Percentiles rank a stretch among this genome's conserved stretches.
Conservation (phyloP, 768 basidiomycete genomes). For the Russula sp. region DNA sequence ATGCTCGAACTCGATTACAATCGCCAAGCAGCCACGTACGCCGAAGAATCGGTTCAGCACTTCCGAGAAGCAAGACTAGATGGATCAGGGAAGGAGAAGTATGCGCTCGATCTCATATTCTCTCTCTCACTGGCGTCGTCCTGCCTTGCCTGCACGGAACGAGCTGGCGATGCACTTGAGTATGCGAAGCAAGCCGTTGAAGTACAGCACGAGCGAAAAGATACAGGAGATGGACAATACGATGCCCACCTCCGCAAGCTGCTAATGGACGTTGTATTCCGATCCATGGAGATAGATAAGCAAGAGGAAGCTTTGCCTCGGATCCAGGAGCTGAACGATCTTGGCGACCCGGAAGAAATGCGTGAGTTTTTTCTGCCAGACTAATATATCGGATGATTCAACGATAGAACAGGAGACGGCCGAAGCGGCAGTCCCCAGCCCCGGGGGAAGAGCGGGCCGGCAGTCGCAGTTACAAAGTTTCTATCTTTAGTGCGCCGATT, state of each 20-base stretch:
- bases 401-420: not conserved
- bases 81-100: not conserved
- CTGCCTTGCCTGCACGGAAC: conserved; percentile 15
- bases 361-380: not conserved
- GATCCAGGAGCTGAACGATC: not conserved
- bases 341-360: not conserved
- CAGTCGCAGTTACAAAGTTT: not conserved
- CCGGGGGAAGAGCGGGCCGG: no score
- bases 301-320: not conserved
- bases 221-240: not conserved
- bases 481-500: no score
- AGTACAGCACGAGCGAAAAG: conserved; percentile 7
- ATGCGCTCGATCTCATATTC: conserved; percentile 4
- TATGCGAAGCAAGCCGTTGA: conserved; percentile 16
- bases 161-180: not conserved
- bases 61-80: conserved; percentile 7
- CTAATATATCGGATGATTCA: not conserved
- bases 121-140: conserved; percentile 15
- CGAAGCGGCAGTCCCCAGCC: not conserved
- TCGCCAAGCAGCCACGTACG: conserved; percentile 9
- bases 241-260: not conserved
- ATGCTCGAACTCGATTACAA: conserved; percentile 15
- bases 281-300: not conserved
- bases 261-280: conserved; percentile 5
- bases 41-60: conserved; percentile 11